Conservation (phyloP, 2,329 filamentous ascomycete species). For the Alternaria longipes region DNA sequence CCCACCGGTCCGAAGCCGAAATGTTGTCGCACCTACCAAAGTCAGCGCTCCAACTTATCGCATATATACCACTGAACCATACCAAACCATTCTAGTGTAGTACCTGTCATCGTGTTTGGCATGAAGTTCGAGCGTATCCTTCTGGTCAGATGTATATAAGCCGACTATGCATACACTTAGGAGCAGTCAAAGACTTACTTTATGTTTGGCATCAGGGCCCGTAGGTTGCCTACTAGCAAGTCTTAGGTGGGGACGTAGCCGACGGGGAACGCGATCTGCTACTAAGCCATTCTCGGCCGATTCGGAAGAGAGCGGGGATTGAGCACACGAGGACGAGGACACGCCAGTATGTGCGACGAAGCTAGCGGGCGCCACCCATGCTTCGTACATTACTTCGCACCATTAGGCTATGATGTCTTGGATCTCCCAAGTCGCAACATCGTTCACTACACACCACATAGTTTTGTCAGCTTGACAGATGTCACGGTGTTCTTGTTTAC, state of each 20-base stretch:
- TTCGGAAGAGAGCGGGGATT: neutral
- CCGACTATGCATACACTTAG: neutral
- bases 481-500: neutral
- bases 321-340: neutral
- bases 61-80: neutral
- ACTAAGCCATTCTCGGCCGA: neutral
- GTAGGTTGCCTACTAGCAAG: neutral
- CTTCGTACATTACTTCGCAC: neutral
- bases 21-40: slow-evolving; percentile 9
- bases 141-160: neutral
- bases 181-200: neutral
- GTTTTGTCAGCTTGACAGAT: neutral
- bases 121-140: neutral
- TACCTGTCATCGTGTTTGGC: neutral
- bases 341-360: neutral
- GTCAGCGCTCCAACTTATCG: neutral
- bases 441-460: neutral
- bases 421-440: neutral
- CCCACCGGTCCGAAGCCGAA: slow-evolving; percentile 1
- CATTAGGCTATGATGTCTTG: neutral
- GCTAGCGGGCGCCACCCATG: neutral
- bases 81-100: slow-evolving; percentile 1
- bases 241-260: neutral
- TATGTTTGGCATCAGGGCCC: neutral
- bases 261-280: neutral